These are phyloP conservation scores for Lepiota brunneoincarnata DNA, from an alignment of 768 basidiomycete genomes.

Conservation along the genomic window DNA sequence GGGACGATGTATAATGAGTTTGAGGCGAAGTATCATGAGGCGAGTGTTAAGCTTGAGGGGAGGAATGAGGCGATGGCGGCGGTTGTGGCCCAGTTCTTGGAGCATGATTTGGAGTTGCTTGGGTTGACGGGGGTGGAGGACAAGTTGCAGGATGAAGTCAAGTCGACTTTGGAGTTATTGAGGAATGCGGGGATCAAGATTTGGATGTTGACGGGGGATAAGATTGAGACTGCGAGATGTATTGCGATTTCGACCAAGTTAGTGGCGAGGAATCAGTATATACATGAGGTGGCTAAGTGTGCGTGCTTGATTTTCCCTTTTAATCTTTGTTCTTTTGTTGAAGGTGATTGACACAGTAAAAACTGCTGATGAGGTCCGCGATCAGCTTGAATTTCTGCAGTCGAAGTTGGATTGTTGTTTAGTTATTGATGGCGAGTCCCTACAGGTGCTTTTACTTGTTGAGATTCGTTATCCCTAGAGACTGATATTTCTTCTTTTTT, in stretches of 20 bases:
- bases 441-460: constrained; percentile 59
- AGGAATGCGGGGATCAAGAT: constrained; percentile 98
- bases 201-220: constrained; percentile 99
- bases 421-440: constrained; percentile 95
- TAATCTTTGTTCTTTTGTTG: constrained; percentile 2
- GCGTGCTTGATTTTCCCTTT: constrained; percentile 22
- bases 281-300: constrained; percentile 96
- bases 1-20: constrained; percentile 72
- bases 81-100: constrained; percentile 75
- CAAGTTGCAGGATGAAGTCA: constrained; percentile 96
- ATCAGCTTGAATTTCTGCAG: constrained; percentile 90
- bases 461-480: not conserved
- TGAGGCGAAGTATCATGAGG: constrained; percentile 66
- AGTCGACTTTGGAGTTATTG: constrained; percentile 86
- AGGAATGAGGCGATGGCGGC: constrained; percentile 77
- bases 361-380: constrained; percentile 76
- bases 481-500: constrained; percentile 2
- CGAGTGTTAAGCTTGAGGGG: constrained; percentile 75
- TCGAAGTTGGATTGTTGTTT: constrained; percentile 96
- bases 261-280: constrained; percentile 94
- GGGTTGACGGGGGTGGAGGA: constrained; percentile 99
- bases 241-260: constrained; percentile 98
- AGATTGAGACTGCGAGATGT: constrained; percentile 97
- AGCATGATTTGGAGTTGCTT: constrained; percentile 86
- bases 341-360: constrained; percentile 56